These are phyloP conservation scores for Dentipellis fragilis DNA, from an alignment of 768 basidiomycete genomes.

Conservation along the genomic window DNA sequence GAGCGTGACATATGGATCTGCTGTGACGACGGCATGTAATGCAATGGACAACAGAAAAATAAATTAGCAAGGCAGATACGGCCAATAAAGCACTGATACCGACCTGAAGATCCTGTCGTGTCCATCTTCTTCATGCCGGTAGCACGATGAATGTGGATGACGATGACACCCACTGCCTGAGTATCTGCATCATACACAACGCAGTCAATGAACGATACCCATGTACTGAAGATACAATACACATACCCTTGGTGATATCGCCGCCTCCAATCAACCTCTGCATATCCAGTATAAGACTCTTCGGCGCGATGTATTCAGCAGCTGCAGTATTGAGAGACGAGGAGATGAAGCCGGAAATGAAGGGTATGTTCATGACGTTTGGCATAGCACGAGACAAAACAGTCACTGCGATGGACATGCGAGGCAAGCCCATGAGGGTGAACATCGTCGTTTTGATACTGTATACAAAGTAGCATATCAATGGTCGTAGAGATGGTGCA, in stretches of 20 bases:
- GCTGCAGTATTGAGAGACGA: constrained; percentile 53
- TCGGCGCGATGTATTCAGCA: constrained; percentile 58
- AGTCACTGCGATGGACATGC: constrained; percentile 51
- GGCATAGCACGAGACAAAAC: constrained; percentile 54
- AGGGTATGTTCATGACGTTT: constrained; percentile 72
- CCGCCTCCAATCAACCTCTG: constrained; percentile 51
- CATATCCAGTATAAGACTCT: constrained; percentile 60
- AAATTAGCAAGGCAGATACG: background rate
- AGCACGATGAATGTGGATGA: constrained; percentile 57
- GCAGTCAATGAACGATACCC: too few species aligned
- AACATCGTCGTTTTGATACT: constrained; percentile 38
- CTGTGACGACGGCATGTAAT: constrained; percentile 1
- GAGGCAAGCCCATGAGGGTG: constrained; percentile 64
- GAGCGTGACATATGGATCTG: constrained; percentile 46
- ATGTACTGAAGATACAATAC: too few species aligned
- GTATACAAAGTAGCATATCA: background rate
- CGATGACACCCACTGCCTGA: constrained; percentile 51
- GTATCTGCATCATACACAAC: constrained; percentile 23
- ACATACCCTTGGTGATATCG: constrained; percentile 37
- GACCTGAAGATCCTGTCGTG: constrained; percentile 25
- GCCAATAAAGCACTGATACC: background rate
- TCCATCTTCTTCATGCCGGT: constrained; percentile 36
- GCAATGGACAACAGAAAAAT: background rate
- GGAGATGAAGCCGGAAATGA: constrained; percentile 60
- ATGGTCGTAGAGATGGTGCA: constrained; percentile 16